These are phyloP conservation scores for Myriosclerotinia duriaeana DNA, from an alignment of 2,329 filamentous ascomycete species.

Conservation along the genomic window DNA sequence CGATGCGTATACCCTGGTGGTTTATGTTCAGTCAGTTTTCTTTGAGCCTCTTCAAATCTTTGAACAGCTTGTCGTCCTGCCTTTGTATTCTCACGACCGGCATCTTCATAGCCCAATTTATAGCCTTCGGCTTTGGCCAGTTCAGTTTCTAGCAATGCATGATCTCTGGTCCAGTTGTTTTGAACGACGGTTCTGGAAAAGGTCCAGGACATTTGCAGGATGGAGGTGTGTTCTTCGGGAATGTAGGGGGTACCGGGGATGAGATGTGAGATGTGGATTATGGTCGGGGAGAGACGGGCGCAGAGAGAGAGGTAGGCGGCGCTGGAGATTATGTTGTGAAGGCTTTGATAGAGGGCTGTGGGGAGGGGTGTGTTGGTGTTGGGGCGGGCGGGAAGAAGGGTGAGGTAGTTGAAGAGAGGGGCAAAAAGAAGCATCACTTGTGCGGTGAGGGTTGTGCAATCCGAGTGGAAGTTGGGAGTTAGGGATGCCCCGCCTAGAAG, in stretches of 20 bases:
- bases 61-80: not conserved
- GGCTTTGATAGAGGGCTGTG: slow-evolving; percentile 29
- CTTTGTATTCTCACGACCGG: not conserved
- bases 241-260: slow-evolving; percentile 29
- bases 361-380: slow-evolving; percentile 18
- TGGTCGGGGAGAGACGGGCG: slow-evolving; percentile 33
- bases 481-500: slow-evolving; percentile 29
- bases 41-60: not conserved
- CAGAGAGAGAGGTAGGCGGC: slow-evolving; percentile 34
- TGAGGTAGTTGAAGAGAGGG: slow-evolving; percentile 33
- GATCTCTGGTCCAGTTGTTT: not conserved
- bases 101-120: not conserved
- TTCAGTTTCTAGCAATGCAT: not conserved
- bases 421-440: slow-evolving; percentile 46
- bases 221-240: slow-evolving; percentile 27
- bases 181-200: slow-evolving; percentile 26
- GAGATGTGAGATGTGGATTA: slow-evolving; percentile 31
- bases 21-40: not conserved
- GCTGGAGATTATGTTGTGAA: slow-evolving; percentile 36
- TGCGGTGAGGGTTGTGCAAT: slow-evolving; percentile 52
- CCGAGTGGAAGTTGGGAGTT: slow-evolving; percentile 43
- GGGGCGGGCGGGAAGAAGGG: slow-evolving; percentile 20
- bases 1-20: slow-evolving; percentile 20
- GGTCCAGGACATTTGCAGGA: slow-evolving; percentile 25
- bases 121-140: slow-evolving; percentile 5